phyloP scores from a whole-genome alignment of 73 alveolate species.

The Paraurostyla sp. region DNA sequence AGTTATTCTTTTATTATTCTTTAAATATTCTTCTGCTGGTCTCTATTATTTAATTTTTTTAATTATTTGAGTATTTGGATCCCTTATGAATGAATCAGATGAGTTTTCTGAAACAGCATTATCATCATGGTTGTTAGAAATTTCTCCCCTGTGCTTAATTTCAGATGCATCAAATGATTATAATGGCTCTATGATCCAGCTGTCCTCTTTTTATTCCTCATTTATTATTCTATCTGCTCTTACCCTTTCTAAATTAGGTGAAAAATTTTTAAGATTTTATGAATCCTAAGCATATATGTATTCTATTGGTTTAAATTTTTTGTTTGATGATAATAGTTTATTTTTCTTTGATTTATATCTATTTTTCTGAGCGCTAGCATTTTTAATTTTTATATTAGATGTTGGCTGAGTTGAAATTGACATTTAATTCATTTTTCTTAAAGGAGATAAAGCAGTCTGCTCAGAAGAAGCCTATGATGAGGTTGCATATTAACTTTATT shows the following conservation, averaged over 20 bases:
- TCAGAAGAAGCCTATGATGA: no score
- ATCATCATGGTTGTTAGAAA: neutral
- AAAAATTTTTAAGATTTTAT: neutral
- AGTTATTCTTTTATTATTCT: no score
- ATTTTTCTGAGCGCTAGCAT: conserved; percentile 1
- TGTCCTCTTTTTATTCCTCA: conserved; percentile 30
- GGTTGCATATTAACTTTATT: neutral
- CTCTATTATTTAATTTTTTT: no score
- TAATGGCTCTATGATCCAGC: neutral
- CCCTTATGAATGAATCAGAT: no score
- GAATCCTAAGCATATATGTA: neutral
- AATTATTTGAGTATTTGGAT: no score
- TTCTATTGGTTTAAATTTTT: neutral
- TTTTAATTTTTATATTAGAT: neutral
- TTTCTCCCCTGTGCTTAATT: no score
- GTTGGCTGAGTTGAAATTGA: conserved; percentile 7
- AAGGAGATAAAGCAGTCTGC: neutral
- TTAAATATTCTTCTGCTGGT: no score
- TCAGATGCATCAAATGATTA: conserved; percentile 29
- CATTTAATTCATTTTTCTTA: neutral
- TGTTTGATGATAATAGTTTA: neutral
- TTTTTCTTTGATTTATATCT: neutral
- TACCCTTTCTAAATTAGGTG: conserved; percentile 25
- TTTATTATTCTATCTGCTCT: neutral
- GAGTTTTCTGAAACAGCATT: neutral